These are phyloP conservation scores for Colletotrichum aenigma DNA, from an alignment of 2,329 filamentous ascomycete species.

Conservation along the genomic window DNA sequence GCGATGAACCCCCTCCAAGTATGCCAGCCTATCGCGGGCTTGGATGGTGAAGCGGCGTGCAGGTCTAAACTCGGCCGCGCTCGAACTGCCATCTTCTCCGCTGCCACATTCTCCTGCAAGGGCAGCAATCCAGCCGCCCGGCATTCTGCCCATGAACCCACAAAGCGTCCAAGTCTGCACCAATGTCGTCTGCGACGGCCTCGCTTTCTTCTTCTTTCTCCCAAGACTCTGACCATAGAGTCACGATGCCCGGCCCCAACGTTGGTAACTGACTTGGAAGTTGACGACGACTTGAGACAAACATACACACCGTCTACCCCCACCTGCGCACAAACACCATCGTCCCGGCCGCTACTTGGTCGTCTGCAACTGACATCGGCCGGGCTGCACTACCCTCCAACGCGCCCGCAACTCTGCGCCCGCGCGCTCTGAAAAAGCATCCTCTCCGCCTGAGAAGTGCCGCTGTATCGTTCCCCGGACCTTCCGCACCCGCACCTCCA, in stretches of 20 bases:
- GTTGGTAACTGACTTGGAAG: neutral
- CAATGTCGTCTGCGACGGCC: neutral
- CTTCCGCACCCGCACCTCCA: neutral
- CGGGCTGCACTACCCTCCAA: neutral
- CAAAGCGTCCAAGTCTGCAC: neutral
- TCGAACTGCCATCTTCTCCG: neutral
- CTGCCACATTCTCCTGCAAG: neutral
- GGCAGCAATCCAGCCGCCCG: neutral
- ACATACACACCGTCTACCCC: neutral
- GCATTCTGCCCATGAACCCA: neutral
- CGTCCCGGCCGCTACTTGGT: neutral
- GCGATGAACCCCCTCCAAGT: neutral
- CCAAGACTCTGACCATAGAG: neutral
- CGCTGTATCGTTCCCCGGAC: neutral
- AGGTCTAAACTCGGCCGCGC: neutral
- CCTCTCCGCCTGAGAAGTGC: neutral
- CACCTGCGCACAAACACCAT: neutral
- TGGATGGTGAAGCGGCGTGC: neutral
- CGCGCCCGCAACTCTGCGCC: slow-evolving; percentile 14
- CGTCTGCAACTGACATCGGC: neutral
- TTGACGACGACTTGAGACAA: neutral
- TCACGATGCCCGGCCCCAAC: neutral
- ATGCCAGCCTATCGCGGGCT: neutral
- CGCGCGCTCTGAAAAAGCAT: slow-evolving; percentile 4
- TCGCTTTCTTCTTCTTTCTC: neutral